These are phyloP conservation scores for Besnoitia besnoiti DNA, from an alignment of 169 alveolate genomes.

Conservation along the genomic window DNA sequence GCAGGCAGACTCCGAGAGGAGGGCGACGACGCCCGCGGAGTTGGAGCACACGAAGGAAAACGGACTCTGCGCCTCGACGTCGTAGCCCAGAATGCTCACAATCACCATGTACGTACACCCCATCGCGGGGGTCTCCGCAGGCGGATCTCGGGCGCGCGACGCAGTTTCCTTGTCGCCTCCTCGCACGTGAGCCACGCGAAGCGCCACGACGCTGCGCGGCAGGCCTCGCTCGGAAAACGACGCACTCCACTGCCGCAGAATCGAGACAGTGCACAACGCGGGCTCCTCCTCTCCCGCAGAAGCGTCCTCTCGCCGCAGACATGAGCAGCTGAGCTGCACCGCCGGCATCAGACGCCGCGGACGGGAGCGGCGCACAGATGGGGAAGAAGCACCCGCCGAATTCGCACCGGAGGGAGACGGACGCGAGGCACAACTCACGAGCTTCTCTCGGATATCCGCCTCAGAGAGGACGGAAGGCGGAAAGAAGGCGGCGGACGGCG, in stretches of 20 bases:
- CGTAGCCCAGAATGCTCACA: not conserved
- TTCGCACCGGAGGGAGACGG: too few species aligned
- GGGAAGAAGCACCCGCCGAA: too few species aligned
- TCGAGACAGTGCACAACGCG: not conserved
- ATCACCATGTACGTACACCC: not conserved
- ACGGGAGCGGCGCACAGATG: too few species aligned
- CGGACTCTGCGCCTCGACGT: conserved; percentile 17
- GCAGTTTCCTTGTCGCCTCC: too few species aligned
- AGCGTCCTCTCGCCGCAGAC: not conserved
- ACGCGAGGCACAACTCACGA: too few species aligned
- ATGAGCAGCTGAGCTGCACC: not conserved
- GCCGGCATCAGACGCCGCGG: too few species aligned
- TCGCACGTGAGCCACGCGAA: not conserved
- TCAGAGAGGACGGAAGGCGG: not conserved
- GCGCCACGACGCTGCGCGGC: not conserved
- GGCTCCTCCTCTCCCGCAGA: too few species aligned
- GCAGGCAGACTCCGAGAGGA: not conserved
- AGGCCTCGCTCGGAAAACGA: not conserved
- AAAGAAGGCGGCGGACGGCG: not conserved
- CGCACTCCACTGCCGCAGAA: not conserved
- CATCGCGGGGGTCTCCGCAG: not conserved
- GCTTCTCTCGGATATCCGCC: not conserved
- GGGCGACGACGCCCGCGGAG: not conserved
- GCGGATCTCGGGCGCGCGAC: not conserved
- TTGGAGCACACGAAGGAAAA: not conserved